Conservation (phyloP, 2,329 filamentous ascomycete species). For the Beauveria australis region DNA sequence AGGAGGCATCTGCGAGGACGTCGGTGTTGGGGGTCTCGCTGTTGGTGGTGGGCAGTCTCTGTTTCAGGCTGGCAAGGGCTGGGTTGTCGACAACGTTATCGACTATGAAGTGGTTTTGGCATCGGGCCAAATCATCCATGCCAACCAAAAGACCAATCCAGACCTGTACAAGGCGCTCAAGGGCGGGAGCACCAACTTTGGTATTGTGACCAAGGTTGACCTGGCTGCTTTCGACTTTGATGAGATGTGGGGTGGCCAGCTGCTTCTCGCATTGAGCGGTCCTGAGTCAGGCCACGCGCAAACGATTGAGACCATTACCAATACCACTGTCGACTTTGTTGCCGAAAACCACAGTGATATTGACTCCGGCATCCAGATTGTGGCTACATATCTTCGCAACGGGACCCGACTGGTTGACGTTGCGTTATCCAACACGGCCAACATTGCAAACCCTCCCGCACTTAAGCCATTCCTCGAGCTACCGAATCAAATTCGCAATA, state of each 20-base stretch:
- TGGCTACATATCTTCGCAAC: conserved; percentile 9
- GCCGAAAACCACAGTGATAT: conserved; percentile 7
- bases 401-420: conserved; percentile 7
- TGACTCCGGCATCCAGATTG: conserved; percentile 10
- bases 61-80: conserved; percentile 27
- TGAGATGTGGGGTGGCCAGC: conserved; percentile 11
- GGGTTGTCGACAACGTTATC: conserved; percentile 33
- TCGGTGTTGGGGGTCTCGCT: conserved; percentile 37
- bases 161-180: conserved; percentile 40
- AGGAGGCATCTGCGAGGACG: conserved; percentile 30
- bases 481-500: conserved; percentile 10
- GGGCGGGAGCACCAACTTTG: conserved; percentile 40
- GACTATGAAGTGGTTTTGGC: conserved; percentile 38
- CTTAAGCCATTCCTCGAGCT: conserved; percentile 11
- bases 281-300: background rate
- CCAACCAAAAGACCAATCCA: conserved; percentile 27
- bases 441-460: conserved; percentile 9
- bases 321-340: conserved; percentile 7
- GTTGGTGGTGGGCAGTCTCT: conserved; percentile 41
- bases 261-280: conserved; percentile 5
- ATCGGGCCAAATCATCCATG: conserved; percentile 33
- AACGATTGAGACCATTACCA: conserved; percentile 7
- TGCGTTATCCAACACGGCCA: conserved; percentile 9
- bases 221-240: conserved; percentile 17
- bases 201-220: conserved; percentile 28